These are phyloP conservation scores for Abortiporus biennis DNA, from an alignment of 1,284 basidiomycete species.

Conservation along the genomic window DNA sequence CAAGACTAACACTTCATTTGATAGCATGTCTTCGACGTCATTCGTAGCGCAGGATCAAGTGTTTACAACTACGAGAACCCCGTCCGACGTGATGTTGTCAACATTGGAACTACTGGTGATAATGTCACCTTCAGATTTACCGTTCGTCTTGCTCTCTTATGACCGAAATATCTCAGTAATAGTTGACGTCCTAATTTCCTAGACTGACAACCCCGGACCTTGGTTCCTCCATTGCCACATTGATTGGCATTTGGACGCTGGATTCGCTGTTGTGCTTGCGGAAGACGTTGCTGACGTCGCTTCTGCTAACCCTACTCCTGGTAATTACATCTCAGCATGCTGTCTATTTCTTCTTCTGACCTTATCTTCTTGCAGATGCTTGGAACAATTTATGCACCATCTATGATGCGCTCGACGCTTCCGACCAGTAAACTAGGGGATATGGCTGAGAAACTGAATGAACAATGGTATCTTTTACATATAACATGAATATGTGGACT, in stretches of 20 bases:
- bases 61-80: conserved; percentile 27
- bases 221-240: conserved; percentile 30
- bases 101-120: conserved; percentile 21
- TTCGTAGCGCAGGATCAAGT: conserved; percentile 20
- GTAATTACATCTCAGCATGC: conserved; percentile 8
- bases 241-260: conserved; percentile 24
- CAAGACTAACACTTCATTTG: not conserved
- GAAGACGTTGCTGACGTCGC: conserved; percentile 19
- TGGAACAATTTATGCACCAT: conserved; percentile 16
- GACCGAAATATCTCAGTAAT: not conserved
- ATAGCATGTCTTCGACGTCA: conserved; percentile 21
- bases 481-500: no score
- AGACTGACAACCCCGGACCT: conserved; percentile 25
- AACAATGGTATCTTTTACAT: no score
- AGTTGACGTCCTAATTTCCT: not conserved
- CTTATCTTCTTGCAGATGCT: conserved; percentile 4
- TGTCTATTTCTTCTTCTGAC: not conserved
- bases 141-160: conserved; percentile 7
- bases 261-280: conserved; percentile 26
- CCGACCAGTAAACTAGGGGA: conserved; percentile 13
- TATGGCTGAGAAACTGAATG: no score
- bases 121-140: conserved; percentile 25
- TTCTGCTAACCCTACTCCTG: conserved; percentile 11
- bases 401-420: conserved; percentile 12
- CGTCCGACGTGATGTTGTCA: conserved; percentile 25